Evolutionary conservation across 139 green algal species (phyloP).

Genomic region (Micromonas pusilla): DNA sequence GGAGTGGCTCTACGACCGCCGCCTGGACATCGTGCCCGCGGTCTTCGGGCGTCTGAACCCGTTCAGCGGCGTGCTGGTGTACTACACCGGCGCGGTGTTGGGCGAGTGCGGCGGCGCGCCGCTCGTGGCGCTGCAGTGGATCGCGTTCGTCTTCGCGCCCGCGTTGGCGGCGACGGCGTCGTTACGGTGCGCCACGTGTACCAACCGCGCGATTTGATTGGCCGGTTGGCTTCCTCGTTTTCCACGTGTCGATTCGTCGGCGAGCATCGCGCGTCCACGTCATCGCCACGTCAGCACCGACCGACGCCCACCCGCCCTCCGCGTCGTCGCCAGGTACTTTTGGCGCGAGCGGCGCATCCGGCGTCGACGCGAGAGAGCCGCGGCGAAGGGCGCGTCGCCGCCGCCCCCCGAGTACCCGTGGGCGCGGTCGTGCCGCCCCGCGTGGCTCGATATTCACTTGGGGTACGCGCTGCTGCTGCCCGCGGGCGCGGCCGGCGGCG

Average conservation of each 20-base stretch:
- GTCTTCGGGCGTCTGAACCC: slow-evolving; percentile 17
- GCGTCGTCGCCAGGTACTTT: background rate
- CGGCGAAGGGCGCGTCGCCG: no score
- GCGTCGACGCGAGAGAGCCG: background rate
- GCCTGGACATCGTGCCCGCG: slow-evolving; percentile 4
- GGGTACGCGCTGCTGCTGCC: slow-evolving; percentile 1
- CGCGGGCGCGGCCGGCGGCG: background rate
- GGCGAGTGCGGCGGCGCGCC: background rate
- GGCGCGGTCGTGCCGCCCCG: background rate
- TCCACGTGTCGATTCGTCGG: no score
- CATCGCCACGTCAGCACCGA: no score
- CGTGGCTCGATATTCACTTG: slow-evolving; percentile 7
- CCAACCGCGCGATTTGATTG: no score
- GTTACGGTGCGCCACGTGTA: no score
- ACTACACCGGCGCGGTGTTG: slow-evolving; percentile 19
- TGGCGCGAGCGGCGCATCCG: background rate
- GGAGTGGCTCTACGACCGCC: background rate
- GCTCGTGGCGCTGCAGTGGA: background rate
- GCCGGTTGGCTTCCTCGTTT: no score
- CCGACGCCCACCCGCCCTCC: no score
- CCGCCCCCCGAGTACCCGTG: background rate
- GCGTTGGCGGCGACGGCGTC: background rate
- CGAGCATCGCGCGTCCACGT: no score
- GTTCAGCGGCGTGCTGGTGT: slow-evolving; percentile 2
- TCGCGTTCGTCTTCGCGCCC: slow-evolving; percentile 2